A percentile compares a stretch with the other conserved stretches of the same genome.
These are phyloP conservation scores for Salix caprea DNA, from an alignment of 345 rosid genomes.

Conservation along the genomic window DNA sequence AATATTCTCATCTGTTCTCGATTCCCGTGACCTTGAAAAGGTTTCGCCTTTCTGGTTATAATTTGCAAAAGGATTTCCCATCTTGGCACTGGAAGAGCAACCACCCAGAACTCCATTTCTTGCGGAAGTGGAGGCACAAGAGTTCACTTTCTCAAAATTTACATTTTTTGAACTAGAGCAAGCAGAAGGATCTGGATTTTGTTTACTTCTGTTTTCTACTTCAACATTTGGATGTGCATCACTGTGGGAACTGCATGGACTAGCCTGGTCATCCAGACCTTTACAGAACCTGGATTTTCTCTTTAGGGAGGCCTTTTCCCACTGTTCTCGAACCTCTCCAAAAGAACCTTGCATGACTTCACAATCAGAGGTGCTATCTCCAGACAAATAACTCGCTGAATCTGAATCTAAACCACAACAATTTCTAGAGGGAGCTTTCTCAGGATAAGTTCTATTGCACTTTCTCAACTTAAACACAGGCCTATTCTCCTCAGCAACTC, in stretches of 20 bases:
- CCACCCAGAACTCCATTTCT: slow-evolving; percentile 17
- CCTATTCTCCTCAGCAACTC: slow-evolving; percentile 35
- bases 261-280: slow-evolving; percentile 26
- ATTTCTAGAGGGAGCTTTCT: slow-evolving; percentile 15
- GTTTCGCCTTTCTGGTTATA: neutral
- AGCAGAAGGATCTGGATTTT: slow-evolving; percentile 18
- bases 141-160: slow-evolving; percentile 19
- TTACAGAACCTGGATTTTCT: slow-evolving; percentile 33
- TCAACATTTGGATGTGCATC: slow-evolving; percentile 21
- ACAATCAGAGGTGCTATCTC: slow-evolving; percentile 24
- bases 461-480: slow-evolving; percentile 38
- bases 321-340: slow-evolving; percentile 50
- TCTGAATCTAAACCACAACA: slow-evolving; percentile 12
- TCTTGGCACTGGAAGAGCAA: slow-evolving; percentile 15
- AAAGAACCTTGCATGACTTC: slow-evolving; percentile 51
- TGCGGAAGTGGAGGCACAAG: slow-evolving; percentile 20
- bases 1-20: slow-evolving; percentile 1
- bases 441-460: slow-evolving; percentile 29
- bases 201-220: slow-evolving; percentile 21
- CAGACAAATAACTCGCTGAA: slow-evolving; percentile 9
- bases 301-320: slow-evolving; percentile 55
- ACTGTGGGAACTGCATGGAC: slow-evolving; percentile 25
- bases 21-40: slow-evolving; percentile 1
- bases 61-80: neutral
- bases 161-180: slow-evolving; percentile 22